Percentiles rank a stretch among this genome's conserved stretches.
Conservation (phyloP, 768 basidiomycete genomes). For the Saitozyma sp. region DNA sequence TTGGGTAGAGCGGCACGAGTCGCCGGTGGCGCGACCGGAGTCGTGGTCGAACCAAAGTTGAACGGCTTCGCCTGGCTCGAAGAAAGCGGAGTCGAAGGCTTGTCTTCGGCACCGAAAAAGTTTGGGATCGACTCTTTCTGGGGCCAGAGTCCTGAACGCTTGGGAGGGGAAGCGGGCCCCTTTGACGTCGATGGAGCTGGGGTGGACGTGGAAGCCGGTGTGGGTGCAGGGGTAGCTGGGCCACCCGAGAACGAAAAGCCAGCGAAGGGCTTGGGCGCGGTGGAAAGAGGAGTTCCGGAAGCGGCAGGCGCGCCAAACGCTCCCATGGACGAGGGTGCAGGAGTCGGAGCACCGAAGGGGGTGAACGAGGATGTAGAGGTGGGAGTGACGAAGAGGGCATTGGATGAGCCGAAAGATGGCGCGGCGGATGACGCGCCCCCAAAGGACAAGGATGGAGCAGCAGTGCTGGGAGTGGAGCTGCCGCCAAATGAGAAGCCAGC, state of each 20-base stretch:
- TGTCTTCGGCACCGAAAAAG: too few relatives aligned
- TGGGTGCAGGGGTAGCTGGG: conserved; percentile 5
- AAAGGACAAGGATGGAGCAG: conserved; percentile 23
- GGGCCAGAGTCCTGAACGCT: too few relatives aligned
- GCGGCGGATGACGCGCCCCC: conserved; percentile 12
- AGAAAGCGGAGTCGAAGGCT: too few relatives aligned
- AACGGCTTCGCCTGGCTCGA: too few relatives aligned
- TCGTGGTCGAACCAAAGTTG: too few relatives aligned
- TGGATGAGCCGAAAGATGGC: conserved; percentile 17
- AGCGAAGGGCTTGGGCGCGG: conserved; percentile 32
- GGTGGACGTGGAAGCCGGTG: conserved; percentile 5
- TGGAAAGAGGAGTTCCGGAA: conserved; percentile 3
- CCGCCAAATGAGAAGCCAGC: conserved; percentile 36
- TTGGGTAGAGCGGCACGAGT: too few relatives aligned
- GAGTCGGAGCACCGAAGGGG: not conserved
- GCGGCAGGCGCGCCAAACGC: not conserved
- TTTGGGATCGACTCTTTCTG: too few relatives aligned
- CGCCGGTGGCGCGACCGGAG: too few relatives aligned
- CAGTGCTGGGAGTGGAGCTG: not conserved
- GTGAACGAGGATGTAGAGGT: conserved; percentile 8
- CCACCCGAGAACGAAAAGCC: conserved; percentile 34
- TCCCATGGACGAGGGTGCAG: not conserved
- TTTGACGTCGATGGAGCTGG: conserved; percentile 11
- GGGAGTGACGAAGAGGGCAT: not conserved
- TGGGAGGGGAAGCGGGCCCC: too few relatives aligned